Evolutionary conservation across 1,284 basidiomycete genomes (phyloP).

Genomic region (Papiliotrema fonsecae): DNA sequence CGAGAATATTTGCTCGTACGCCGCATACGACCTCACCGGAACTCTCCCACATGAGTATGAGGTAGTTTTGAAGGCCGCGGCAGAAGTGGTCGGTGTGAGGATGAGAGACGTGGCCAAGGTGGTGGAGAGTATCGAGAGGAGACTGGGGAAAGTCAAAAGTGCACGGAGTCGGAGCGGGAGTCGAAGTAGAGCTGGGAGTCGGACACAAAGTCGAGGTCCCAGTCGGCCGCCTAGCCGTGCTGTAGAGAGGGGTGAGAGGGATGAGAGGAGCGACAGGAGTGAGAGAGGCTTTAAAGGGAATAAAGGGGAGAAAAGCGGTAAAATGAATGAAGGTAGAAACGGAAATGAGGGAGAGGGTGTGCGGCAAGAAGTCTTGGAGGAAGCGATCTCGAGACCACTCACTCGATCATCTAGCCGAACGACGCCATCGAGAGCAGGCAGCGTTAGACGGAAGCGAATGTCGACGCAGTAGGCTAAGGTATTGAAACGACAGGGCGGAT

Average conservation of each 20-base stretch:
- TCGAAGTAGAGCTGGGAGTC: not conserved
- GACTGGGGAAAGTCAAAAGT: conserved; percentile 17
- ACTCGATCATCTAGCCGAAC: no score
- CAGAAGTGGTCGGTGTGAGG: conserved; percentile 27
- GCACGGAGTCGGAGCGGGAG: not conserved
- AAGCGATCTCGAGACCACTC: no score
- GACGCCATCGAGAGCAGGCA: no score
- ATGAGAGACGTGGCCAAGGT: conserved; percentile 14
- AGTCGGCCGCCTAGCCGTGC: not conserved
- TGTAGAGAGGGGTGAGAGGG: not conserved
- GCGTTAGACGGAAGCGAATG: not conserved
- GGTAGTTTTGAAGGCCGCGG: conserved; percentile 23
- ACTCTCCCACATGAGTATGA: conserved; percentile 26
- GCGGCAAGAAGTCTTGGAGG: no score
- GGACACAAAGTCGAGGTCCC: not conserved
- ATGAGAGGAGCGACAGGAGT: not conserved
- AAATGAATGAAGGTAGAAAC: not conserved
- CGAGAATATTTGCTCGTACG: conserved; percentile 26
- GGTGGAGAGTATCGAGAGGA: conserved; percentile 31
- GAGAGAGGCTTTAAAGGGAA: not conserved
- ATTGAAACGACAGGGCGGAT: not conserved
- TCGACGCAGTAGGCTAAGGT: not conserved
- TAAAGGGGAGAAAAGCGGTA: not conserved
- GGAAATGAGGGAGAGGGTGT: not conserved
- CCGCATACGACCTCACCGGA: conserved; percentile 21